These are phyloP conservation scores for Saturnispora gosingensis DNA, from an alignment of 805 yeast species.

Conservation along the genomic window DNA sequence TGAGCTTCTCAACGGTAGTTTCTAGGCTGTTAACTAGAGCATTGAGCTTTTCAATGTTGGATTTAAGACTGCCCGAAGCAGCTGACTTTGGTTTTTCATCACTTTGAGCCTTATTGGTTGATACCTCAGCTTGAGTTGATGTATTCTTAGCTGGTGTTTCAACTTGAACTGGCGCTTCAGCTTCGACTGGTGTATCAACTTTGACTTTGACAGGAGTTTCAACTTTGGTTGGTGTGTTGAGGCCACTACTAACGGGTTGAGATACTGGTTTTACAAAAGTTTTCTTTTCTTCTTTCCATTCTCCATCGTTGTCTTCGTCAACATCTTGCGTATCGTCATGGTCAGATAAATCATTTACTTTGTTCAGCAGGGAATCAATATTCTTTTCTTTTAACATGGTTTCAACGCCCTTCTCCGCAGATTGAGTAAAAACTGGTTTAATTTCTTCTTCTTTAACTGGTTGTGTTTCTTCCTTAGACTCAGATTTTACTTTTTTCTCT, in stretches of 20 bases:
- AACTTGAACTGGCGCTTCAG: constrained; percentile 11
- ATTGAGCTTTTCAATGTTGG: constrained; percentile 60
- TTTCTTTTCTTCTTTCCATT: constrained; percentile 18
- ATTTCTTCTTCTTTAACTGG: constrained; percentile 5
- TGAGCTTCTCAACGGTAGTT: constrained; percentile 40
- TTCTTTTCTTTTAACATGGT: constrained; percentile 39
- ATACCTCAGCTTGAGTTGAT: not conserved
- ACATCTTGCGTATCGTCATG: constrained; percentile 29
- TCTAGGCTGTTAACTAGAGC: constrained; percentile 50
- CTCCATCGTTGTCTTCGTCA: constrained; percentile 20
- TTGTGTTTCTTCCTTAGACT: constrained; percentile 7
- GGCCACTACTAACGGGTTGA: not conserved
- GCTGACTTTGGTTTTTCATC: constrained; percentile 18
- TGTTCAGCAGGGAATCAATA: constrained; percentile 39
- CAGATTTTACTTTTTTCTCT: not conserved
- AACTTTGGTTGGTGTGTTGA: constrained; percentile 1
- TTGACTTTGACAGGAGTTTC: constrained; percentile 10
- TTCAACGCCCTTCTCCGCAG: constrained; percentile 35
- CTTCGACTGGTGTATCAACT: constrained; percentile 3
- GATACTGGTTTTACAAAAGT: not conserved
- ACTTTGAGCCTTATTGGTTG: constrained; percentile 14
- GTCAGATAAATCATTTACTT: constrained; percentile 32
- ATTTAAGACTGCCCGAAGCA: constrained; percentile 58
- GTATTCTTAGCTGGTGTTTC: not conserved
- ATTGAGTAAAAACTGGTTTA: constrained; percentile 18